These are phyloP conservation scores for Fraxinus quadrangulata DNA, from an alignment of 257 asterid species.

Conservation along the genomic window DNA sequence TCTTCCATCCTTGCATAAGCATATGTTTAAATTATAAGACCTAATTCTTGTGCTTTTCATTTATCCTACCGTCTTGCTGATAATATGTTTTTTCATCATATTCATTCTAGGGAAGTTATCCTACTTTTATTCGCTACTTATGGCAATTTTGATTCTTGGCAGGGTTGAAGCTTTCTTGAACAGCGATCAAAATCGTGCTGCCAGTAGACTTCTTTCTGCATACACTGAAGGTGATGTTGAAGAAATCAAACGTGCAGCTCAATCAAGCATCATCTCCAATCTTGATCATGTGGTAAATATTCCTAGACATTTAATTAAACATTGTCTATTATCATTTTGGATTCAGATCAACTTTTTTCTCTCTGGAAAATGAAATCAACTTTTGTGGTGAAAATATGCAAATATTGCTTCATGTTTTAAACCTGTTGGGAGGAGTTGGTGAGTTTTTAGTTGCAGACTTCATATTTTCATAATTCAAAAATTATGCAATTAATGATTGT, in stretches of 20 bases:
- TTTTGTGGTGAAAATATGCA: not conserved
- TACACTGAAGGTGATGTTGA: conserved; percentile 85
- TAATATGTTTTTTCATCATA: not conserved
- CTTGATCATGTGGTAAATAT: conserved; percentile 75
- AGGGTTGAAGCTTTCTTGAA: conserved; percentile 81
- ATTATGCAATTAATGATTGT: not conserved
- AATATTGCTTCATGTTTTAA: not conserved
- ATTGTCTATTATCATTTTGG: not conserved
- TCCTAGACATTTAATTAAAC: conserved; percentile 24
- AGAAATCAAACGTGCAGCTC: conserved; percentile 86
- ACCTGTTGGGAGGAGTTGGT: not conserved
- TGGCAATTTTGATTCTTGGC: conserved; percentile 34
- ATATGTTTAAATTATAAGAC: not conserved
- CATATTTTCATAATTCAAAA: not conserved
- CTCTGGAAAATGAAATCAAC: not conserved
- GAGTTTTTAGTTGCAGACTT: not conserved
- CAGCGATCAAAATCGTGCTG: conserved; percentile 93
- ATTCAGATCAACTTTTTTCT: not conserved
- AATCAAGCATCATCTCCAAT: conserved; percentile 73
- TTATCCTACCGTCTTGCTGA: not conserved
- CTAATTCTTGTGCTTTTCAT: not conserved
- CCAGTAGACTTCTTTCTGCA: conserved; percentile 78
- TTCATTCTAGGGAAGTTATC: not conserved
- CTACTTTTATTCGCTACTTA: conserved; percentile 7
- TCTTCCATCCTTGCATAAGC: not conserved